Base-by-base conservation (phyloP, 1,139 yeast species). In the Ogataea hybrid region DNA sequence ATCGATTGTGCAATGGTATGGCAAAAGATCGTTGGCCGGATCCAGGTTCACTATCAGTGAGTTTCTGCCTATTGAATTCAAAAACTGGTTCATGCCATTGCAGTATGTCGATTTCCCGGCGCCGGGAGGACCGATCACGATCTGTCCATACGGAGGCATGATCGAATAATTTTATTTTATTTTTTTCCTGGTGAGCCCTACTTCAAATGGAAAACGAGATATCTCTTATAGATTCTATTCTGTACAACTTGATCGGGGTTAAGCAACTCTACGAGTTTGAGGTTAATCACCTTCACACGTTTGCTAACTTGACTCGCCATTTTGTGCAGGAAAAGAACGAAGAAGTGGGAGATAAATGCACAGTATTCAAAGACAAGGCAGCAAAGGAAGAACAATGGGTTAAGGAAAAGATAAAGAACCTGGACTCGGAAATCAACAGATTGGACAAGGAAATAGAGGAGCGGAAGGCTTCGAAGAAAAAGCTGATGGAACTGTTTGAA, bases 41-140 rank as follows among this genome's bases (percentile, higher is more conserved):
- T 94, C 99, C 47, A 94, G 70, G 58, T 94, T 94, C 25, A 94
- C 71, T 3, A 92, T 75, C 29, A 86, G 73, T 44, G 87, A 81
- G 54, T 87, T 85, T 44, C 99, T 71, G 6, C 99, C 99, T 35
- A 94, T 88, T 1, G 97, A 96, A 46, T 85, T 82, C 55, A 90
- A 73, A 61, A 94, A 92, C 69, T 92, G 97, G 54, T 77, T 76
- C 81, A 92, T 79, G 21, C 98, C 98, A 61, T 81, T 72, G 60
- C 97, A 89, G 61, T 87, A 94, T 0, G 98, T 94, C 0, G 97
- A 87, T 59, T 94, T 94, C 1, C 99, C 99, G 0, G 96, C 77
- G 2, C 98, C 99, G 0, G 99, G 98, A 0, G 98, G 97, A 0
- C 99, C 99, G 28, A 94, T 87, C 11, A 92, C 92, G 16, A 92